Evolutionary conservation across 2,329 filamentous ascomycete genomes (phyloP), one percentile per base, ranked within the genome.

Genomic region (Passalora sequoiae): DNA sequence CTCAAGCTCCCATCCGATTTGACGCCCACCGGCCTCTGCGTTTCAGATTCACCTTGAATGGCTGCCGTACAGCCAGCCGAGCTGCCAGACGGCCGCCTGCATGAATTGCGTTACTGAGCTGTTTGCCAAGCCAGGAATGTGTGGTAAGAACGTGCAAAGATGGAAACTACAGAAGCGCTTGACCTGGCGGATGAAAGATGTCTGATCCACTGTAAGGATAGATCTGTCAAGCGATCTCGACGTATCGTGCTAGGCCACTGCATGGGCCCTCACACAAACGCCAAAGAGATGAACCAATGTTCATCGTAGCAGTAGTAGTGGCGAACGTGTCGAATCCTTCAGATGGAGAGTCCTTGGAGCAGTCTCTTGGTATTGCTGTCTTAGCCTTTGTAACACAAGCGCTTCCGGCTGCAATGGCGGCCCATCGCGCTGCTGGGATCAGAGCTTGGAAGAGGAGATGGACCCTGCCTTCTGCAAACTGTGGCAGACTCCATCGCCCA

Each of bases 341-440:
- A 13, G 28, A 31, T 40, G 38, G 27, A n/a, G n/a, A 5, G 22
- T 28, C 33, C 33, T 24, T 15, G 35, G 25, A 32, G 15, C 30
- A 29, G 30, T 35, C 38, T 25, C 40, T 43, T 31, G 22, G 42
- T 44, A 41, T 50, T 41, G 40, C 28, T 44, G 38, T 40, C 36
- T 47, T 31, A 40, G 31, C 39, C 39, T 37, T 5, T 29, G 49
- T 43, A 13, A 25, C 43, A 51, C 49, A 24, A 47, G 49, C 49
- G 49, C 49, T 51, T 51, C 39, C 45, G 49, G 49, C 12, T 48
- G 37, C 19, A 16, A 50, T 40, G 41, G 44, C 39, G 43, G 24
- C n/a, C 40, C 42, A 25, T 32, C 24, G 20, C n/a, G 10, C 15
- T 24, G 28, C 16, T n/a, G 20, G 32, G 7, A 30, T 27, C 27